These are phyloP conservation scores for Discostella stelligeroides DNA, from an alignment of 108 stramenopile genomes.

Conservation along the genomic window DNA sequence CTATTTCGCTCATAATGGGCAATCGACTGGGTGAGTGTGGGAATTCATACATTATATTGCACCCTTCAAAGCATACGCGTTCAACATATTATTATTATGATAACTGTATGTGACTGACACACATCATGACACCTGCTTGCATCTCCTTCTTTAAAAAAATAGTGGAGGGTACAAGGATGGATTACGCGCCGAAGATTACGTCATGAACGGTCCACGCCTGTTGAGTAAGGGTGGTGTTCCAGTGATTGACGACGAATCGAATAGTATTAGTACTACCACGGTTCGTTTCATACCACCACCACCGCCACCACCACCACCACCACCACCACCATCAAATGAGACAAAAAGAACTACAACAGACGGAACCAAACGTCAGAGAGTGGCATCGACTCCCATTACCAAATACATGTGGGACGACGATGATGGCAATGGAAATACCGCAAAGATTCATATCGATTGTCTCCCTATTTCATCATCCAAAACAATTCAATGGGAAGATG, in stretches of 20 bases:
- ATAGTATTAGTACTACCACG: too few species aligned
- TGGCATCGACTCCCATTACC: slow-evolving; percentile 52
- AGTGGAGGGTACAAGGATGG: slow-evolving; percentile 87
- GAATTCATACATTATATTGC: too few species aligned
- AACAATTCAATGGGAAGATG: slow-evolving; percentile 53
- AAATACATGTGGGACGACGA: slow-evolving; percentile 87
- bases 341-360: too few species aligned
- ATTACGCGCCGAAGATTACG: slow-evolving; percentile 76
- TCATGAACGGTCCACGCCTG: slow-evolving; percentile 81
- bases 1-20: slow-evolving; percentile 77
- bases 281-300: too few species aligned
- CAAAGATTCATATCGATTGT: slow-evolving; percentile 74
- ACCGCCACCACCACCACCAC: too few species aligned
- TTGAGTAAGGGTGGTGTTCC: slow-evolving; percentile 57
- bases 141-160: too few species aligned
- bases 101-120: too few species aligned
- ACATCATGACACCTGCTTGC: too few species aligned
- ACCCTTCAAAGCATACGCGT: too few species aligned
- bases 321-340: too few species aligned
- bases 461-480: slow-evolving; percentile 52
- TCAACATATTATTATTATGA: too few species aligned
- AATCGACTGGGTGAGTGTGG: slow-evolving; percentile 21
- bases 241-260: slow-evolving; percentile 40
- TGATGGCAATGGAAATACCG: slow-evolving; percentile 64
- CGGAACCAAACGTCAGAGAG: too few species aligned